Conservation (phyloP, 371 early-diverging fungal species). For the Actinomortierella ambigua region DNA sequence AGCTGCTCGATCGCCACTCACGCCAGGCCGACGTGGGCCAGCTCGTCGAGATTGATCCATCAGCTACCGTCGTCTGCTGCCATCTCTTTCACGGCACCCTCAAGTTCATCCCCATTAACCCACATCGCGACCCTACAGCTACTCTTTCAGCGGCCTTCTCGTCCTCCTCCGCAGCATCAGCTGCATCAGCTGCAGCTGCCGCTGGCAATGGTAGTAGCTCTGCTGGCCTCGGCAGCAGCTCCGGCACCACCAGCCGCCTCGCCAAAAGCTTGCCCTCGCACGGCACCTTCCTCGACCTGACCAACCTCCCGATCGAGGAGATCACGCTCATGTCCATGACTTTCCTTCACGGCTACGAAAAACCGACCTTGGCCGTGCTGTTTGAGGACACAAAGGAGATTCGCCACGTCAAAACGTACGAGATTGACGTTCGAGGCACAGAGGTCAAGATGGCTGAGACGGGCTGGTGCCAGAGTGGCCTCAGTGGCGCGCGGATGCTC, state of each 20-base stretch:
- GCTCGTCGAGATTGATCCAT: conserved; percentile 29
- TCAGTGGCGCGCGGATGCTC: conserved; percentile 64
- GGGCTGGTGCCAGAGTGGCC: conserved; percentile 51
- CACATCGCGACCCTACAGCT: conserved; percentile 15
- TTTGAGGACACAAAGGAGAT: conserved; percentile 72
- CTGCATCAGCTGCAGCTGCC: conserved; percentile 13
- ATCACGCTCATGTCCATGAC: conserved; percentile 69
- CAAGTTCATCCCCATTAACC: conserved; percentile 23
- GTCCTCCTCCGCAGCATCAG: background rate
- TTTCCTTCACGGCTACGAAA: conserved; percentile 60
- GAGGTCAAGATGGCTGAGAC: conserved; percentile 50
- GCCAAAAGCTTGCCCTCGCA: conserved; percentile 19
- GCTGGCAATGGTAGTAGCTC: conserved; percentile 2
- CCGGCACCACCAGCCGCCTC: background rate
- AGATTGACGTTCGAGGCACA: conserved; percentile 52
- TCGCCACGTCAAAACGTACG: conserved; percentile 72
- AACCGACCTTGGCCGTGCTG: conserved; percentile 73
- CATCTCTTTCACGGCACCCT: conserved; percentile 31
- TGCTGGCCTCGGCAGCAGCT: conserved; percentile 3
- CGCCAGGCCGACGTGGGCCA: conserved; percentile 28
- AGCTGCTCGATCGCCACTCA: conserved; percentile 32
- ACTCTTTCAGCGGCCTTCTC: conserved; percentile 10
- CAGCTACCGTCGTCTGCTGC: conserved; percentile 26
- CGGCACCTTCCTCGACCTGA: conserved; percentile 33
- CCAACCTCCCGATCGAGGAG: conserved; percentile 66